Evolutionary conservation across 176 grass and related monocot species (phyloP), one percentile per base, ranked within the genome.

Genomic region (Urochloa ruziziensis): DNA sequence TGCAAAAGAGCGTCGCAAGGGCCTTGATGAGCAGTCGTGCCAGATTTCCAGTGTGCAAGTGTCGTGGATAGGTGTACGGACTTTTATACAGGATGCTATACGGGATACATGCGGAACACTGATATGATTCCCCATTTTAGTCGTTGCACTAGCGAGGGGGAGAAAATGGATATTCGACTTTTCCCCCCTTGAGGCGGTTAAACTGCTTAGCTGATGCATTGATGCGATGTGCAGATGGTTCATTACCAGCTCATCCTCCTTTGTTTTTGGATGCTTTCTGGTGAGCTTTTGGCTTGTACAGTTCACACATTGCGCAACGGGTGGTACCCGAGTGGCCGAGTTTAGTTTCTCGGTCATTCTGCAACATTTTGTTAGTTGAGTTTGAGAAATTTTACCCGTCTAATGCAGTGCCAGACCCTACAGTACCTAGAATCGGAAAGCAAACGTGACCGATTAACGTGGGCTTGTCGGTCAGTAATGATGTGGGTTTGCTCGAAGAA

Each of bases 71-170:
- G 35, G 27, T 82, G 49, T 37, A 27, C 25, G 10, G 32, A 33
- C 67, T 59, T 48, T 76, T 43, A 44, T 57, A 49, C 83, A 85
- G 23, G 23, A 34, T 34, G 17, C 34, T 25, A 30, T 35, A 86
- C 48, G 42, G 78, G n/a, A 29, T 25, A 27, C 23, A 68, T 27
- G 40, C 16, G 19, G 62, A 24, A 35, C 44, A 13, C 24, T 74
- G 28, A 68, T 76, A 56, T 59, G 47, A n/a, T 58, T 35, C 28
- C 35, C n/a, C 11, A 27, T 68, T 49, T 1, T 36, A 60, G 70
- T 57, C 46, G 15, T 47, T 75, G 17, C 43, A 44, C 12, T 8
- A 42, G 18, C 15, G 46, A 34, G 23, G 40, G 16, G 37, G 12
- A 67, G 36, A n/a, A 36, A 8, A 29, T 5, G 12, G 30, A 53